Conservation (phyloP, 805 yeast genomes). For the Limtongozyma cylindracea region DNA sequence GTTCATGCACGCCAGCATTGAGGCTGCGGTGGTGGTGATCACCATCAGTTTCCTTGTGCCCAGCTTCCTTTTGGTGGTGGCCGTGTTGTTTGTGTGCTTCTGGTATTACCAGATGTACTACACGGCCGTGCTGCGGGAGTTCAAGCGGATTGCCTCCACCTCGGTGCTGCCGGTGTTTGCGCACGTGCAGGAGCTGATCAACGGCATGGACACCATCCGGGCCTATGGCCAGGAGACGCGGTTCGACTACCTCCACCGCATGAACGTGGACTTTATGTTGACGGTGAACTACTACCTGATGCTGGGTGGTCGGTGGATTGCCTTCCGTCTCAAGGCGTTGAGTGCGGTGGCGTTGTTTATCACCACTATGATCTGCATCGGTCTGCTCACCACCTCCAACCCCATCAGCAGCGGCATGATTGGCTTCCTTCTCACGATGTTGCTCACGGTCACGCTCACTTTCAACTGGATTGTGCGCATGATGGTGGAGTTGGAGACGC, state of each 20-base stretch:
- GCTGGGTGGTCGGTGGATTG: slow-evolving; percentile 10
- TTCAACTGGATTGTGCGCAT: slow-evolving; percentile 9
- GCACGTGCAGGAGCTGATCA: slow-evolving; percentile 11
- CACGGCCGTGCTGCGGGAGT: slow-evolving; percentile 27
- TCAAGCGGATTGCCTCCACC: slow-evolving; percentile 9
- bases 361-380: slow-evolving; percentile 7
- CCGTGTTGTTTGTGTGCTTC: slow-evolving; percentile 26
- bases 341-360: slow-evolving; percentile 9
- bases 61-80: slow-evolving; percentile 19
- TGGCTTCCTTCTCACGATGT: slow-evolving; percentile 13
- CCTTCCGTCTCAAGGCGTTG: slow-evolving; percentile 11
- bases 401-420: slow-evolving; percentile 9
- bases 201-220: slow-evolving; percentile 11
- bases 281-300: slow-evolving; percentile 5
- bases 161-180: slow-evolving; percentile 10
- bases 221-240: slow-evolving; percentile 9
- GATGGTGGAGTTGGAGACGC: slow-evolving; percentile 11
- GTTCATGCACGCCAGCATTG: too few species aligned
- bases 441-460: slow-evolving; percentile 8
- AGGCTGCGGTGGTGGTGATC: too few species aligned
- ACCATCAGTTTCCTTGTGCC: too few species aligned
- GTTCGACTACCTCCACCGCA: slow-evolving; percentile 5
- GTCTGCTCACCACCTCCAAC: slow-evolving; percentile 4
- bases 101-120: slow-evolving; percentile 47
- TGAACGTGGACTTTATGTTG: slow-evolving; percentile 6